Evolutionary conservation across 345 rosid species (phyloP).

Genomic region (Erysimum cheiranthoides): DNA sequence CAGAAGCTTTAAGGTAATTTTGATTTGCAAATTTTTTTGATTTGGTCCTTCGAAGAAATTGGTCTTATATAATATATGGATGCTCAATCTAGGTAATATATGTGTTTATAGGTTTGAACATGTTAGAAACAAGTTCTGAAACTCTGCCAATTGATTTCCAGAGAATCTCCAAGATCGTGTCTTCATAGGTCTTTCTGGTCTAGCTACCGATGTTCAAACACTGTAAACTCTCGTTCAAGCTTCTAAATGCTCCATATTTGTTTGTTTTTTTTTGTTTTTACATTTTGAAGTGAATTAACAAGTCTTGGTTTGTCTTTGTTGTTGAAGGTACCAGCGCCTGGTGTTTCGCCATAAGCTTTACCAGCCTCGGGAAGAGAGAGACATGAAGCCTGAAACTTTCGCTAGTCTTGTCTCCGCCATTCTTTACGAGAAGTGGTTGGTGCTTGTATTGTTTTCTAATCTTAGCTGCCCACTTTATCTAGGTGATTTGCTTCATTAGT

Average conservation of each 20-base stretch:
- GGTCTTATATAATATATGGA: no score
- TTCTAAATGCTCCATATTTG: neutral
- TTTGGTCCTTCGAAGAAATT: no score
- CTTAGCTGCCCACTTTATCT: conserved; percentile 11
- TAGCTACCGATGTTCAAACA: conserved; percentile 92
- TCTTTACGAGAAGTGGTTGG: conserved; percentile 93
- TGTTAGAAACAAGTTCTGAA: no score
- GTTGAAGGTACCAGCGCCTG: conserved; percentile 84
- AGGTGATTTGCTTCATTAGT: conserved; percentile 6
- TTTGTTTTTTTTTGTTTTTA: neutral
- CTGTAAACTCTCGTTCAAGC: no score
- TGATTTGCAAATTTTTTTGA: no score
- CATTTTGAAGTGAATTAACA: neutral
- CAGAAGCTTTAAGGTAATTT: no score
- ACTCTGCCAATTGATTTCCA: no score
- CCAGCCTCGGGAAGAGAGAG: conserved; percentile 94
- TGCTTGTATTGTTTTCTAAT: neutral
- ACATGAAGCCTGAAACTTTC: conserved; percentile 99
- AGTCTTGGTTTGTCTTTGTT: conserved; percentile 28
- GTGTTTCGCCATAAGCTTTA: conserved; percentile 90
- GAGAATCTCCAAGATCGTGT: conserved; percentile 73
- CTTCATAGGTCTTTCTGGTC: conserved; percentile 91
- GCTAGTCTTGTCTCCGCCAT: conserved; percentile 93
- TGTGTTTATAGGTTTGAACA: no score
- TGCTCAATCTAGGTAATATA: no score